phyloP scores from a whole-genome alignment of 495 filamentous ascomycete species.

The Xylaria cubensis region DNA sequence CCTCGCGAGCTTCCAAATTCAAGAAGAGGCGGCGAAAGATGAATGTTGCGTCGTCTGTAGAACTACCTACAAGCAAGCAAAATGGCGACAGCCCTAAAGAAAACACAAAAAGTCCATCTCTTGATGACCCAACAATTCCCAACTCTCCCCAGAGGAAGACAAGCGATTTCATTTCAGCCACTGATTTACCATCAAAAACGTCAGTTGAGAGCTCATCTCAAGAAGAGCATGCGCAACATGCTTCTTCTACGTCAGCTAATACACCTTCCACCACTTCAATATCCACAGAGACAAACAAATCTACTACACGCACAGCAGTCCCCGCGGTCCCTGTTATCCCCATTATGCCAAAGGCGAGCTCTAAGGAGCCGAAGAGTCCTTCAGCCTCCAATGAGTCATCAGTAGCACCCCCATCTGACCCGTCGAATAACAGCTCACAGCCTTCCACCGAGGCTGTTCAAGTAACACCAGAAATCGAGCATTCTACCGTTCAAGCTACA shows the following conservation, averaged over 20 bases:
- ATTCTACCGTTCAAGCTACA: constrained; percentile 49
- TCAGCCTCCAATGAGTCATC: constrained; percentile 37
- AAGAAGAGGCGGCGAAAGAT: constrained; percentile 45
- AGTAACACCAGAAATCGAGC: constrained; percentile 40
- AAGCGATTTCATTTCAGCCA: constrained; percentile 61
- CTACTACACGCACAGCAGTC: constrained; percentile 55
- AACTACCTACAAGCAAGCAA: constrained; percentile 44
- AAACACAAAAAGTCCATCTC: constrained; percentile 25
- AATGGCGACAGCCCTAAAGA: constrained; percentile 34
- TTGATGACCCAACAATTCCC: constrained; percentile 21
- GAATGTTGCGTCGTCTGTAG: constrained; percentile 37
- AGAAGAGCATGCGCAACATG: constrained; percentile 4
- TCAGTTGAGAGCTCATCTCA: not conserved
- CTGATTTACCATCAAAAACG: constrained; percentile 68
- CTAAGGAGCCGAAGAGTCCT: constrained; percentile 50
- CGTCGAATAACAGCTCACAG: constrained; percentile 27
- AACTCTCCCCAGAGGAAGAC: constrained; percentile 43
- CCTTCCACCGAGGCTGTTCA: constrained; percentile 6
- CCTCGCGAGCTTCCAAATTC: constrained; percentile 51
- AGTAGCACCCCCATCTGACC: constrained; percentile 25
- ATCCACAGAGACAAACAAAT: constrained; percentile 50
- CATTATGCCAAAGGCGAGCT: constrained; percentile 62
- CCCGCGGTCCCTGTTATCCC: constrained; percentile 74
- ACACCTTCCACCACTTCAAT: constrained; percentile 32
- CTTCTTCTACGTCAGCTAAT: not conserved